Base-by-base conservation (phyloP, 1,139 yeast species). In the Lizanozyma gosingica region DNA sequence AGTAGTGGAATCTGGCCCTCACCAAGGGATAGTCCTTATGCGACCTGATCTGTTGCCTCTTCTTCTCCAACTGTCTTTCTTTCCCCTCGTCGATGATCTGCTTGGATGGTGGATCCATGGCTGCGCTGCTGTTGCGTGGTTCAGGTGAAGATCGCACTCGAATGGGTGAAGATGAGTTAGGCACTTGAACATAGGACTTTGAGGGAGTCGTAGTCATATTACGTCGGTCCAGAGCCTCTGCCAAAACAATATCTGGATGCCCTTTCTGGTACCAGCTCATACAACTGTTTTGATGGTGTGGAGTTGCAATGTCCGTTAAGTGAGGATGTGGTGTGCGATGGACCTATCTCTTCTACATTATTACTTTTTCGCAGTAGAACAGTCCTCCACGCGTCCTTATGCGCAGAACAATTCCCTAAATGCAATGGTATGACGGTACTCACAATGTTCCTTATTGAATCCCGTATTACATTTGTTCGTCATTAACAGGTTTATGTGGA, bases 21-120 rank as follows among this genome's bases (percentile, higher is more conserved):
- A 76, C 69, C 54, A 71, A 67, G 41, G 65, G 75, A 54, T 69
- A 72, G 61, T 72, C 70, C 43, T 62, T 57, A 49, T 70, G 74
- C 37, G 59, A 59, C 49, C 71, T 56, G 33, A 67, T 62, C 16
- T 66, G 65, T 48, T 66, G 67, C 41, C 73, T 50, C 43, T 65
- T 62, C 35, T 59, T 56, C 45, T 67, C 70, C 34, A 67, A 46
- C 17, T 58, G 53, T 45, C 54, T 51, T 41, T 60, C 57, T 39
- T 56, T 59, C 17, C 53, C 57, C 32, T 52, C 55, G 40, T 56
- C 59, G 11, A 22, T 22, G 29, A 6, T 22, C 11, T 22, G 29
- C 29, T 22, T 22, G 11, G 29, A 22, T 6, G 29, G 29, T 22
- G 29, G 29, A 22, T 22, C 29, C 29, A 50, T 36, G 4, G 42